Conservation (phyloP, 2,329 filamentous ascomycete genomes). For the Malbranchea zuffiana region DNA sequence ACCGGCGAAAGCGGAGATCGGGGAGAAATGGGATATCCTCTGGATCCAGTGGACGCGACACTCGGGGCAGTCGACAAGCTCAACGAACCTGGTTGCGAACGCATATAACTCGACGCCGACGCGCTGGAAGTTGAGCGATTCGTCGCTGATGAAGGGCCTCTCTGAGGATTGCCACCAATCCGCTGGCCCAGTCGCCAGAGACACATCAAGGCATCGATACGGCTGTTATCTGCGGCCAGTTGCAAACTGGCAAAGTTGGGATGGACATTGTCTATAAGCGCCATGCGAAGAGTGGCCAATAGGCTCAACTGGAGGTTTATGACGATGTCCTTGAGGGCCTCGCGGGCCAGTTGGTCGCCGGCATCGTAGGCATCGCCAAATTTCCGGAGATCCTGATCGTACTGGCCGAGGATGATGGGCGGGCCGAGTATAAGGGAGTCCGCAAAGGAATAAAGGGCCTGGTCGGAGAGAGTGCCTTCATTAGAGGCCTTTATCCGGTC, state of each 20-base stretch:
- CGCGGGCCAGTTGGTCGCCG: conserved; percentile 29
- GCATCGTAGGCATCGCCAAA: conserved; percentile 27
- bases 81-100: too few relatives aligned
- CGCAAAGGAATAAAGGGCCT: conserved; percentile 20
- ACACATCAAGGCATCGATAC: conserved; percentile 26
- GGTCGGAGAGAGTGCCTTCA: background rate
- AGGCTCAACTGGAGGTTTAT: conserved; percentile 29
- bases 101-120: too few relatives aligned
- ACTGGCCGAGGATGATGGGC: conserved; percentile 27
- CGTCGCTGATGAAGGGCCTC: background rate
- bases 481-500: conserved; percentile 10
- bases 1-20: too few relatives aligned
- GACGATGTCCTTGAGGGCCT: conserved; percentile 32
- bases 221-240: conserved; percentile 27
- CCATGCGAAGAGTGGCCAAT: conserved; percentile 24
- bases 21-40: too few relatives aligned
- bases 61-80: too few relatives aligned
- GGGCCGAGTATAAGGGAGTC: conserved; percentile 27
- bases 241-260: conserved; percentile 26
- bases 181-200: conserved; percentile 28
- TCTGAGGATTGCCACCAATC: conserved; percentile 12
- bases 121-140: background rate
- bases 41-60: too few relatives aligned
- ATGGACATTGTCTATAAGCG: conserved; percentile 22
- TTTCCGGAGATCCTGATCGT: conserved; percentile 24